Conservation (phyloP, 2,329 filamentous ascomycete species). For the Arthrobotrys sinensis region DNA sequence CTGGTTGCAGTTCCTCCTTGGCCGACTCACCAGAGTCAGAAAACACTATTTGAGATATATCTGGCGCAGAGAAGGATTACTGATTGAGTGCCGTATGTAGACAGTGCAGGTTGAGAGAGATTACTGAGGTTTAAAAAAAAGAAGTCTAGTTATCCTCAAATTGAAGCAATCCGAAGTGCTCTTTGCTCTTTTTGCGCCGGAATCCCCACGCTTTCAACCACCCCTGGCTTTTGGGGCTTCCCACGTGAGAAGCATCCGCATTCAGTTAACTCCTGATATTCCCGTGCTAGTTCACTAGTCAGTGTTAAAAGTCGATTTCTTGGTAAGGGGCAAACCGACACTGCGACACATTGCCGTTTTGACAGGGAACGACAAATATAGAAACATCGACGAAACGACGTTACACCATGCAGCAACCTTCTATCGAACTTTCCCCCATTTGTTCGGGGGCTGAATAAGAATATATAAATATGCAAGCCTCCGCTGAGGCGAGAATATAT, state of each 20-base stretch:
- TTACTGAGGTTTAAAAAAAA: too few relatives aligned
- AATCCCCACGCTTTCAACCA: neutral
- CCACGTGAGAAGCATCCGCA: constrained; percentile 27
- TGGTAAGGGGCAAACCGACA: neutral
- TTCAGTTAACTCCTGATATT: neutral
- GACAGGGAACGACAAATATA: constrained; percentile 29
- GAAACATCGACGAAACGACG: constrained; percentile 23
- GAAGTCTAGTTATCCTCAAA: neutral
- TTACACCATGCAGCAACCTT: constrained; percentile 8
- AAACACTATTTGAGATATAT: neutral
- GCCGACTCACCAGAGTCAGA: constrained; percentile 12
- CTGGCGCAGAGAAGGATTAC: too few relatives aligned
- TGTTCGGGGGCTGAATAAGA: neutral
- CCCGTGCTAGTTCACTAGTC: neutral
- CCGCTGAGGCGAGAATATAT: constrained; percentile 7
- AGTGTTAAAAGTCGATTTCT: neutral
- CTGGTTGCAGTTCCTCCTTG: constrained; percentile 11
- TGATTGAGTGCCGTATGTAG: too few relatives aligned
- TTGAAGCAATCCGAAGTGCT: neutral
- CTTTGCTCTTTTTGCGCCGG: neutral
- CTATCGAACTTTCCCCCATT: neutral
- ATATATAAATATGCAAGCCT: too few relatives aligned
- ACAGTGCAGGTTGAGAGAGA: too few relatives aligned
- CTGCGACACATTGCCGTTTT: constrained; percentile 31
- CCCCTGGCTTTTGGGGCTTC: neutral